Evolutionary conservation across 2,329 filamentous ascomycete genomes (phyloP), one percentile per base, ranked within the genome.

Genomic region (Colletotrichum lini): DNA sequence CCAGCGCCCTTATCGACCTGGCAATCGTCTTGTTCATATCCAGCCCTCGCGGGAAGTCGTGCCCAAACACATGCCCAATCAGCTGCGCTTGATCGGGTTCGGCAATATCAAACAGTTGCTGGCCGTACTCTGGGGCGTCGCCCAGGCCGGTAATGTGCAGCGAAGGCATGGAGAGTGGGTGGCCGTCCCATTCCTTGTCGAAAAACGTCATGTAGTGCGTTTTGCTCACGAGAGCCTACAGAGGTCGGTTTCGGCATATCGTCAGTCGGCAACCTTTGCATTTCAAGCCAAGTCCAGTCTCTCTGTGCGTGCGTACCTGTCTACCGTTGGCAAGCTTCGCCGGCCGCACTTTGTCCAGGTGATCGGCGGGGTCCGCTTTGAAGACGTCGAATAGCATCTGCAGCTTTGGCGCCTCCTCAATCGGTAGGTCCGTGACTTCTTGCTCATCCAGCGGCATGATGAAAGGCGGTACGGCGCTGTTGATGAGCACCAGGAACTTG

Each of bases 151-250:
- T 63, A 8, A 63, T 53, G 38, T 63, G 60, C 47, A 63, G 47
- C 16, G 60, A 63, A 9, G 60, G 60, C 60, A 63, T 53, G 60
- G 49, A 63, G 16, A 63, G 60, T 15, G 60, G 60, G 60, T 63
- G 60, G 10, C 60, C 60, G 42, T 63, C 60, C 60, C 60, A 63
- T 12, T 16, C 38, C 9, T 63, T 44, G 35, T 63, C 60, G 42
- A 63, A 63, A 35, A 63, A 63, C 26, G 49, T 52, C 49, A 52
- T 52, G 23, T 52, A 52, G 23, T 52, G 49, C 15, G 49, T 52
- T 4, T 30, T 52, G 5, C 18, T 52, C 5, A 52, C 49, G 49
- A 52, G 49, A 52, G 49, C 49, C 49, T 52, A 21, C 4, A 7
- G n/a, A 2, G 23, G 12, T 9, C 6, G 6, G 15, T 26, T 26